Base-by-base conservation (phyloP, 257 asterid species). In the Striga asiatica region DNA sequence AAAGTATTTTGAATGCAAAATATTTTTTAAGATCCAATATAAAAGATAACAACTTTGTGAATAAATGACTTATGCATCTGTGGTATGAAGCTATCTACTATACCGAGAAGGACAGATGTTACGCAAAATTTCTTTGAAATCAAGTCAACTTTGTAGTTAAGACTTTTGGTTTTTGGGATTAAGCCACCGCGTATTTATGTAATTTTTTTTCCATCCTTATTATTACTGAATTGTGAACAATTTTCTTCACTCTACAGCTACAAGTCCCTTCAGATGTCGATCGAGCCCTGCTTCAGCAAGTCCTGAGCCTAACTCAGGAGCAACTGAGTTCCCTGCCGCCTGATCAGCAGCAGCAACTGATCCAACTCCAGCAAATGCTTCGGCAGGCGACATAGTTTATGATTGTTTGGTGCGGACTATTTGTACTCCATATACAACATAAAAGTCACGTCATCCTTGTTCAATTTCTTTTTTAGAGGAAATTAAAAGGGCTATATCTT, bases 291-390 rank as follows among this genome's bases (percentile, higher is more conserved):
- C 81, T 89, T 51, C 83, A 89, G 64, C 97, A 89, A 71, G 78
- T 89, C 68, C 56, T 89, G 73, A 79, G 66, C 61, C 79, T 89
- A 24, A 83, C 95, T 4, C 88, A 93, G 0, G 95, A 89, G 65
- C 94, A 81, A 71, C 67, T 89, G 68, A 77, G 77, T 62, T 74
- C 86, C 32, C 71, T 89, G 58, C 85, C 97, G 12, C 80, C 88
- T n/a, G 97, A 89, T 55, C 95, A 89, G 79, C 94, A 73, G 46
- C 89, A 76, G 67, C 84, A 85, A 73, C 89, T 89, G 27, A 75
- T 81, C 72, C 94, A 83, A 69, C 94, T 89, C 46, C 97, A 89
- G 74, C 80, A 79, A 82, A 78, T 78, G 94, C 94, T 85, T 59
- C 78, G 93, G 41, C 89, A 81, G 80, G 77, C 79, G 14, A 60